Evolutionary conservation across 306 rosid species (phyloP).

Genomic region (Lathyrus aphaca): DNA sequence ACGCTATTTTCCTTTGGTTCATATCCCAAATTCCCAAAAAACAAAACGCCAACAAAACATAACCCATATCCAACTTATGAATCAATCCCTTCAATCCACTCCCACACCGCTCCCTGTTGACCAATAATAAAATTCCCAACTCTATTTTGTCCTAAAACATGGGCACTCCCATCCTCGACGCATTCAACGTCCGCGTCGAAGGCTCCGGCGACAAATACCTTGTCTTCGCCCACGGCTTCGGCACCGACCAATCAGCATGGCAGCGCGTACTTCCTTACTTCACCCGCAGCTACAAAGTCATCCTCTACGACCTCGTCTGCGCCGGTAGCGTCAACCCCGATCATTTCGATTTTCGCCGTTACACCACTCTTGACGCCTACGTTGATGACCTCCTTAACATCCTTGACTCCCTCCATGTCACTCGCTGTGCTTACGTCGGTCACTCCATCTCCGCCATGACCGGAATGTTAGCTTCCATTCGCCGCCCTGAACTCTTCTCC

Average conservation of each 20-base stretch:
- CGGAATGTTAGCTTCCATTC: slow-evolving; percentile 87
- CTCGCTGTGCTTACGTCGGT: slow-evolving; percentile 81
- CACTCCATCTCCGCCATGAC: slow-evolving; percentile 98
- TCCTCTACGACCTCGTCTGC: slow-evolving; percentile 94
- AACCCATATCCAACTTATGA: not conserved
- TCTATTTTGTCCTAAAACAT: slow-evolving; percentile 15
- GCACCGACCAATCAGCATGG: slow-evolving; percentile 99
- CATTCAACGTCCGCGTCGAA: slow-evolving; percentile 73
- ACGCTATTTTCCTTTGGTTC: not conserved
- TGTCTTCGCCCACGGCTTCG: slow-evolving; percentile 84
- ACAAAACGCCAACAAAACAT: not conserved
- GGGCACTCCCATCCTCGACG: slow-evolving; percentile 65
- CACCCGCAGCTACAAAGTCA: slow-evolving; percentile 66
- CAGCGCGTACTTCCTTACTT: slow-evolving; percentile 76
- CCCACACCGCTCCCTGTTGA: not conserved
- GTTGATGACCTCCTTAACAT: slow-evolving; percentile 83
- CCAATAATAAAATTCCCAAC: not conserved
- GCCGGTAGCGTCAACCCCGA: slow-evolving; percentile 99
- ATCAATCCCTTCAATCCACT: not conserved
- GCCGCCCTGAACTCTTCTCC: slow-evolving; percentile 82
- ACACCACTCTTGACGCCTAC: slow-evolving; percentile 83
- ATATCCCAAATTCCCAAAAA: not conserved
- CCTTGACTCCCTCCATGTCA: slow-evolving; percentile 65
- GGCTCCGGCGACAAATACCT: slow-evolving; percentile 76
- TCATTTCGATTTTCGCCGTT: slow-evolving; percentile 79